Conservation (phyloP, 2,329 filamentous ascomycete species). For the Trichoderma gracile region DNA sequence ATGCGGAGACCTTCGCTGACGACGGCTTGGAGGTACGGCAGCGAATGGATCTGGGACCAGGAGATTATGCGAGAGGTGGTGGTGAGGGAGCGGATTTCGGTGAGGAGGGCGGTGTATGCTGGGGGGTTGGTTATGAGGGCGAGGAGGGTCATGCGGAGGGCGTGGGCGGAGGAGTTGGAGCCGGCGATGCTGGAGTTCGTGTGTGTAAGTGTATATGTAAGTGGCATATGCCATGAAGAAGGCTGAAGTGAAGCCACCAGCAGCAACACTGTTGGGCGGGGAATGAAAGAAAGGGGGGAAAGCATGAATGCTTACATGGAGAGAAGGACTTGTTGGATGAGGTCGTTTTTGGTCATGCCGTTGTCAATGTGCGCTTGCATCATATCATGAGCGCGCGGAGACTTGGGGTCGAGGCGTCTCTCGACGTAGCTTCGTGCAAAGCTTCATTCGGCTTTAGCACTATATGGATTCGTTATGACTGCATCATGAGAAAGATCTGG, state of each 20-base stretch:
- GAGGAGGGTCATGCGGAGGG: conserved; percentile 53
- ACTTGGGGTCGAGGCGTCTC: conserved; percentile 28
- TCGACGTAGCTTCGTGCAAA: conserved; percentile 32
- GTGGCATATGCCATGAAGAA: too few species aligned
- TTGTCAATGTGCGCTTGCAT: conserved; percentile 33
- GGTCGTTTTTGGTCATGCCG: conserved; percentile 27
- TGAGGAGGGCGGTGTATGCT: conserved; percentile 43
- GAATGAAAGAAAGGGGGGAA: too few species aligned
- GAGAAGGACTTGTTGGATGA: conserved; percentile 26
- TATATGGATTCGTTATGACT: too few species aligned
- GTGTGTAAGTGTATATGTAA: too few species aligned
- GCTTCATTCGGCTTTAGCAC: neutral
- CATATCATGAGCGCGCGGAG: conserved; percentile 28
- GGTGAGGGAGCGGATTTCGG: conserved; percentile 49
- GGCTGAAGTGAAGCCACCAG: too few species aligned
- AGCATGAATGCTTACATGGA: conserved; percentile 21
- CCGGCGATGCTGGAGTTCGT: conserved; percentile 51
- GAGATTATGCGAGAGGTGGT: conserved; percentile 39
- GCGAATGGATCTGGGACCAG: conserved; percentile 49
- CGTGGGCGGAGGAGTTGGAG: conserved; percentile 60
- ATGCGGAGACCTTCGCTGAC: conserved; percentile 58
- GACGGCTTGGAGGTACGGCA: conserved; percentile 59
- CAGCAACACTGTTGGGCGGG: too few species aligned
- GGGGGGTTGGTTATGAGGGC: conserved; percentile 49
- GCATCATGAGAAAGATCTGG: too few species aligned